Evolutionary conservation across 371 early-diverging fungal genomes (phyloP).

Genomic region (Nematocida major): DNA sequence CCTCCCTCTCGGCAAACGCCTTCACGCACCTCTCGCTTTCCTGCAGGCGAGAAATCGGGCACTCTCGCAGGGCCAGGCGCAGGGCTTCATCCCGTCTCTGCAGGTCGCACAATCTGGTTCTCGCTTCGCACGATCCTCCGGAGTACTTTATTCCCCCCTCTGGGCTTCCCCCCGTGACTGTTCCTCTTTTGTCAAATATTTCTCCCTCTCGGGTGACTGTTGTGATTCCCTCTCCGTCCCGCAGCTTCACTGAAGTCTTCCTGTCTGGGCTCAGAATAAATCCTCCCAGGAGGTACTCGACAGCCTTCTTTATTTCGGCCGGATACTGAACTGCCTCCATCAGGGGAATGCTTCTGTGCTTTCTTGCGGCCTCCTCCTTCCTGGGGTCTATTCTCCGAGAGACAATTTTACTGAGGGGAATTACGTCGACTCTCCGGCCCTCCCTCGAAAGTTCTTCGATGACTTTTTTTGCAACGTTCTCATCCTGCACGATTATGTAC

Average conservation of each 20-base stretch:
- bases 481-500: constrained; percentile 76
- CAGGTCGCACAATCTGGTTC: constrained; percentile 6
- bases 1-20: not conserved
- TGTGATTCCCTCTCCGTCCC: constrained; percentile 67
- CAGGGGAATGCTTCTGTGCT: constrained; percentile 56
- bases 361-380: constrained; percentile 66
- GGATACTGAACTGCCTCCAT: constrained; percentile 42
- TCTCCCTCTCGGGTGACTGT: constrained; percentile 94
- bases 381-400: constrained; percentile 1
- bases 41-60: not conserved
- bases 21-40: not conserved
- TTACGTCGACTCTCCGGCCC: constrained; percentile 77
- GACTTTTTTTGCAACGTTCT: constrained; percentile 71
- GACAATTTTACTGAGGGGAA: constrained; percentile 88
- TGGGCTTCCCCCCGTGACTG: constrained; percentile 82
- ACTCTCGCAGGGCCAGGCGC: not conserved
- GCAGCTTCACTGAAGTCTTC: constrained; percentile 74
- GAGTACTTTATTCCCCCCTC: too few species aligned
- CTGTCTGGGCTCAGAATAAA: constrained; percentile 69
- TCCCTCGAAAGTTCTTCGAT: constrained; percentile 65
- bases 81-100: constrained; percentile 65
- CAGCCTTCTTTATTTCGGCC: constrained; percentile 67
- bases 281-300: constrained; percentile 85
- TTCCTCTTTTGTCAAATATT: constrained; percentile 91
- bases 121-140: too few species aligned